Conservation (phyloP, 805 yeast species). For the Isabelozyma heimii region DNA sequence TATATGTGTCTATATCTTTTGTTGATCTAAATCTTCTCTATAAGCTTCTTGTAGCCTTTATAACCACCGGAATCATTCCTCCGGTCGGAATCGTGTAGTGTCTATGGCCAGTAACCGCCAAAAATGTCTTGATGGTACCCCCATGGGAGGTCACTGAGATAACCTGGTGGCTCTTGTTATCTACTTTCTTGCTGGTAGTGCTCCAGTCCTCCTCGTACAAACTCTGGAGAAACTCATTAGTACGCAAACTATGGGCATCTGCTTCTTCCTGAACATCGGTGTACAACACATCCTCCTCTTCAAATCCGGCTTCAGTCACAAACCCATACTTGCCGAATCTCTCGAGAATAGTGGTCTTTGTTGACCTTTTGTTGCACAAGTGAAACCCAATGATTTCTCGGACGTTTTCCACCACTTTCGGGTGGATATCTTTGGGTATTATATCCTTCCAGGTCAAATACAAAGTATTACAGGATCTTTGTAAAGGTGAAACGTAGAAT, state of each 20-base stretch:
- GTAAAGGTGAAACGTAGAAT: slow-evolving; percentile 58
- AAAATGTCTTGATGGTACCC: slow-evolving; percentile 53
- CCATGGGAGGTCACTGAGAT: slow-evolving; percentile 59
- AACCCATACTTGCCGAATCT: slow-evolving; percentile 31
- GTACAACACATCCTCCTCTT: slow-evolving; percentile 47
- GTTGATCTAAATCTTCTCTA: not conserved
- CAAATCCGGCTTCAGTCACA: slow-evolving; percentile 37
- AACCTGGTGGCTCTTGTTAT: slow-evolving; percentile 21
- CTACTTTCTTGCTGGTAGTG: slow-evolving; percentile 4
- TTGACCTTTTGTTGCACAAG: slow-evolving; percentile 54
- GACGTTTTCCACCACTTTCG: slow-evolving; percentile 41
- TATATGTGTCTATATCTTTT: not conserved
- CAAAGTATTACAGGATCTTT: slow-evolving; percentile 54
- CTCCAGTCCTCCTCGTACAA: slow-evolving; percentile 23
- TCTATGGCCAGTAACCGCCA: slow-evolving; percentile 54
- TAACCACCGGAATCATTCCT: slow-evolving; percentile 60
- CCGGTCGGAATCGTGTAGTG: slow-evolving; percentile 61
- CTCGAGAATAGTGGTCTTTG: slow-evolving; percentile 28
- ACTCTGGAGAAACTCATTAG: slow-evolving; percentile 39
- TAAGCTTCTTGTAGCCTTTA: slow-evolving; percentile 33
- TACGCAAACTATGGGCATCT: slow-evolving; percentile 46
- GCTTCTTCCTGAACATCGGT: slow-evolving; percentile 37
- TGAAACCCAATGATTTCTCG: slow-evolving; percentile 61
- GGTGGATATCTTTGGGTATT: slow-evolving; percentile 10
- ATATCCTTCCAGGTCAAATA: slow-evolving; percentile 46